These are phyloP conservation scores for Hortaea werneckii DNA, from an alignment of 2,329 filamentous ascomycete genomes.

Conservation along the genomic window DNA sequence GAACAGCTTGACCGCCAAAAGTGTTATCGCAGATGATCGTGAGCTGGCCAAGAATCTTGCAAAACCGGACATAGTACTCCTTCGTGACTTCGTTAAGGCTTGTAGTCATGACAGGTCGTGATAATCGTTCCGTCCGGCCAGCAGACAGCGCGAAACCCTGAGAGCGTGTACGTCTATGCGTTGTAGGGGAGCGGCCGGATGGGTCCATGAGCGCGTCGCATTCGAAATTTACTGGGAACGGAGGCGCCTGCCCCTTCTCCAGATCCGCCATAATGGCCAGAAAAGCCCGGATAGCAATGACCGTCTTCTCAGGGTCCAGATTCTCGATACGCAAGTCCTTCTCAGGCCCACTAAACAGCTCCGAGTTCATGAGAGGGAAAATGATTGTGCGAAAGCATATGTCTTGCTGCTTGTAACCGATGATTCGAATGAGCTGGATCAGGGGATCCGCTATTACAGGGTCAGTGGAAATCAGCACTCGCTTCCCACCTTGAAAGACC, in stretches of 20 bases:
- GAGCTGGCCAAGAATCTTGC: conserved; percentile 89
- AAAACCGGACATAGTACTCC: conserved; percentile 84
- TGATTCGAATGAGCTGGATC: conserved; percentile 87
- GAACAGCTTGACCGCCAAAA: conserved; percentile 87
- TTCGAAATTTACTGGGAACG: conserved; percentile 63
- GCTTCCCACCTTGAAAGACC: conserved; percentile 69
- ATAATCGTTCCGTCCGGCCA: conserved; percentile 54
- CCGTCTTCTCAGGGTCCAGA: conserved; percentile 89
- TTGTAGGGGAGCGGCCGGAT: conserved; percentile 25
- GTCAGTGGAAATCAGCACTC: conserved; percentile 73
- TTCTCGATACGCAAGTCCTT: conserved; percentile 82
- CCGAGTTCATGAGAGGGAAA: conserved; percentile 90
- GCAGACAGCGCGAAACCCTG: conserved; percentile 28
- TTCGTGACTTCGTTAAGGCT: conserved; percentile 64
- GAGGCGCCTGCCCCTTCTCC: conserved; percentile 74
- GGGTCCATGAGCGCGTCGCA: conserved; percentile 35
- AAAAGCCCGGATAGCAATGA: conserved; percentile 93
- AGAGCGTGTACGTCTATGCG: conserved; percentile 25
- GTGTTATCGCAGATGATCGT: conserved; percentile 94
- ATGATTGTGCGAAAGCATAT: conserved; percentile 86
- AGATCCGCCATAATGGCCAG: conserved; percentile 86
- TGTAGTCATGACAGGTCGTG: conserved; percentile 49
- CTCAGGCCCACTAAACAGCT: conserved; percentile 54
- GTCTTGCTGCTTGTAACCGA: conserved; percentile 88
- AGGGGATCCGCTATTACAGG: conserved; percentile 75